Evolutionary conservation across 2,329 filamentous ascomycete genomes (phyloP).

Genomic region (Beauveria caledonica): DNA sequence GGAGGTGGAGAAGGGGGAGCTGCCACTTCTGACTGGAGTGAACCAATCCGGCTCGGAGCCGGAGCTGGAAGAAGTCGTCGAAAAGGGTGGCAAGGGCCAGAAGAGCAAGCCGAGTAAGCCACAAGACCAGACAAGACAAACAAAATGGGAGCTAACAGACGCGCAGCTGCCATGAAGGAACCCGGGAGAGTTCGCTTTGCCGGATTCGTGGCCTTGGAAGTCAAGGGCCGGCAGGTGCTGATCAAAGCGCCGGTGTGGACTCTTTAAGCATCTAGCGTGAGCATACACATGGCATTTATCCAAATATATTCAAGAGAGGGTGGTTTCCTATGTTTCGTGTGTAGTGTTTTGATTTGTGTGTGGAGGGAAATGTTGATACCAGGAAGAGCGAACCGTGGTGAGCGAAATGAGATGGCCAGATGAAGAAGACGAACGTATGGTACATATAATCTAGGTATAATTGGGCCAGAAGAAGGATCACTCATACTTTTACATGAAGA

Average conservation of each 20-base stretch:
- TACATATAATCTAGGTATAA: not conserved
- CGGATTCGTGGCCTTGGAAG: conserved; percentile 66
- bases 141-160: conserved; percentile 18
- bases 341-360: not conserved
- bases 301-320: not conserved
- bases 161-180: conserved; percentile 36
- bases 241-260: conserved; percentile 69
- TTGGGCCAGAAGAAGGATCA: not conserved
- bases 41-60: conserved; percentile 30
- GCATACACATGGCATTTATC: conserved; percentile 7
- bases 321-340: not conserved
- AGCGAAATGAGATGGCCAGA: not conserved
- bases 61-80: conserved; percentile 29
- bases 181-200: conserved; percentile 60
- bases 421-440: not conserved
- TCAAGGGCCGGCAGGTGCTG: conserved; percentile 66
- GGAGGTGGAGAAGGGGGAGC: conserved; percentile 70
- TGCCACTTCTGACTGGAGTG: conserved; percentile 52
- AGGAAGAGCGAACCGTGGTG: not conserved
- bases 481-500: not conserved
- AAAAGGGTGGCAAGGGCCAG: conserved; percentile 35
- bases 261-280: conserved; percentile 22
- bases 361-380: conserved; percentile 5
- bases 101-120: conserved; percentile 33
- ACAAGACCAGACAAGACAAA: conserved; percentile 2